These are phyloP conservation scores for Cladosporium cucumerinum DNA, from an alignment of 2,329 filamentous ascomycete genomes.

Conservation along the genomic window DNA sequence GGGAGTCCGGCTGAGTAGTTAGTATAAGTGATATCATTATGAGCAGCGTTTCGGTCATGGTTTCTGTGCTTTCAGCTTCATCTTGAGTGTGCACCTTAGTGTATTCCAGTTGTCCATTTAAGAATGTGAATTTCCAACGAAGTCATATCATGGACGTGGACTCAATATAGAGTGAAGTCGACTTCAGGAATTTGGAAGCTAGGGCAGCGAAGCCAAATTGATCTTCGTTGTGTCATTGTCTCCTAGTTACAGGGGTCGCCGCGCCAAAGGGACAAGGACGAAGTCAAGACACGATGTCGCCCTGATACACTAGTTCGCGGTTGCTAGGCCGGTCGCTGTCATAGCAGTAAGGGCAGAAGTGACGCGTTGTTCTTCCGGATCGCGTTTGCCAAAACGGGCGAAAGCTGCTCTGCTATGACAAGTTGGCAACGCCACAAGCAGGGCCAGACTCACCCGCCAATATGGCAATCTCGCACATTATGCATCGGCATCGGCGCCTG, in stretches of 20 bases:
- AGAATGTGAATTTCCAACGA: background rate
- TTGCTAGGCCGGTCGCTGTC: background rate
- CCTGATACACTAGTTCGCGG: background rate
- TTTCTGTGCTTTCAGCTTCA: background rate
- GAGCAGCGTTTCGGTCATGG: background rate
- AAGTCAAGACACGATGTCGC: background rate
- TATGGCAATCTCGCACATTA: background rate
- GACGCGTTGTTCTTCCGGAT: background rate
- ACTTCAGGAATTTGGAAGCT: background rate
- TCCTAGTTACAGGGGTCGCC: background rate
- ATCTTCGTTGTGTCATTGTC: background rate
- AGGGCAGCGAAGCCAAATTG: background rate
- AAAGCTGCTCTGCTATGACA: background rate
- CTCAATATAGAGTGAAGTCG: background rate
- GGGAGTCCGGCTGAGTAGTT: background rate
- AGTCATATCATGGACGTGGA: background rate
- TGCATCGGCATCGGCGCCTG: background rate
- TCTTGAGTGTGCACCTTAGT: background rate
- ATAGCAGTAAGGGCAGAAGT: background rate
- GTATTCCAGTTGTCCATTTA: background rate
- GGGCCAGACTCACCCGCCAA: background rate
- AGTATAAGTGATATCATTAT: background rate
- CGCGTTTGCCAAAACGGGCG: background rate
- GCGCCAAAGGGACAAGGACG: no score
- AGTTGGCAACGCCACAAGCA: background rate